Conservation (phyloP, 2,329 filamentous ascomycete species). For the Tolypocladium tundrense region DNA sequence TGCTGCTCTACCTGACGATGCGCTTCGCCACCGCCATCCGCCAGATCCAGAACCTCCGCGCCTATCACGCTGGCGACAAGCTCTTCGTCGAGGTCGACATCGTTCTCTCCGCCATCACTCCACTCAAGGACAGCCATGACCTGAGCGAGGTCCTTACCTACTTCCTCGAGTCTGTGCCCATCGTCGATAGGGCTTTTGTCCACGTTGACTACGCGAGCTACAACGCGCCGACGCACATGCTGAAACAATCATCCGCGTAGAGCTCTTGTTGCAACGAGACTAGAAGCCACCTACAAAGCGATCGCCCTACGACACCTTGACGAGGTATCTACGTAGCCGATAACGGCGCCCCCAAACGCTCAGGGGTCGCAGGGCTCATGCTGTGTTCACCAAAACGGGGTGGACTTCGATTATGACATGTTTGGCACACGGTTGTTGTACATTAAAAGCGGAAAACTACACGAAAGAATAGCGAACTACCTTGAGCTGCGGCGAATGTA, state of each 20-base stretch:
- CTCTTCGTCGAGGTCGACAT: conserved; percentile 76
- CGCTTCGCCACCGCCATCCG: conserved; percentile 82
- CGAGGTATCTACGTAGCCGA: neutral
- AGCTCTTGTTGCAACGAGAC: neutral
- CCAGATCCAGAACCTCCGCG: conserved; percentile 75
- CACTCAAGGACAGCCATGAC: conserved; percentile 72
- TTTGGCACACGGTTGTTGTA: neutral
- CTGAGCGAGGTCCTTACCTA: conserved; percentile 69
- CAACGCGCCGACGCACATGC: conserved; percentile 51
- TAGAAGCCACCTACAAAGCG: neutral
- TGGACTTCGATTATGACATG: neutral
- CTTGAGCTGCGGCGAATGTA: neutral
- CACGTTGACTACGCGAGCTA: conserved; percentile 56
- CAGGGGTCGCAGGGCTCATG: no score
- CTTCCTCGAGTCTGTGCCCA: conserved; percentile 73
- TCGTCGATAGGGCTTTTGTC: conserved; percentile 63
- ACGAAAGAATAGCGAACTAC: neutral
- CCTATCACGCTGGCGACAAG: conserved; percentile 79
- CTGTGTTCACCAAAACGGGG: no score
- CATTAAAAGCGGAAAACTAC: neutral
- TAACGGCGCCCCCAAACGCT: no score
- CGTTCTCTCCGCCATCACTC: conserved; percentile 66
- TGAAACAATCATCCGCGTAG: conserved; percentile 17
- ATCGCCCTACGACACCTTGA: neutral
- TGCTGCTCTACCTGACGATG: conserved; percentile 85